A percentile compares a stretch with the other conserved stretches of the same genome.
Evolutionary conservation across 306 rosid species (phyloP).

Genomic region (Comarum palustre): DNA sequence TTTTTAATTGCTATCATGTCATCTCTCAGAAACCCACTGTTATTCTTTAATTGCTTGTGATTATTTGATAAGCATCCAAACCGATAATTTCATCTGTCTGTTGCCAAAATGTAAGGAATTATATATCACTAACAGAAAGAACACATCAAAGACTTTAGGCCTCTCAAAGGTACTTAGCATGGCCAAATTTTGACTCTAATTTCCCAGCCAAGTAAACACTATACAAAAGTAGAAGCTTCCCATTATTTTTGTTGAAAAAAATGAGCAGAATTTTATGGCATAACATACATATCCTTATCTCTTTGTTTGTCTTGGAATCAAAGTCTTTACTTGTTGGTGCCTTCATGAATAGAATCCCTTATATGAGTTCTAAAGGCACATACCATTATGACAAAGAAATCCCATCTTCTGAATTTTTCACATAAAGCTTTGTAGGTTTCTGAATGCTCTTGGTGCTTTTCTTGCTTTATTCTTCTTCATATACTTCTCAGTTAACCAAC

Average conservation of each 20-base stretch:
- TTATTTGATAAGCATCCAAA: conserved; percentile 13
- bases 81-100: background rate
- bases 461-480: conserved; percentile 58
- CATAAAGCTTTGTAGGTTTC: conserved; percentile 43
- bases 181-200: background rate
- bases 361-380: conserved; percentile 33
- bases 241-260: background rate
- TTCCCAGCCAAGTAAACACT: background rate
- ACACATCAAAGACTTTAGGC: background rate
- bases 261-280: background rate
- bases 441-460: conserved; percentile 32
- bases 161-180: background rate
- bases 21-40: conserved; percentile 14
- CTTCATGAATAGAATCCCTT: conserved; percentile 40
- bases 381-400: conserved; percentile 41
- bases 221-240: background rate
- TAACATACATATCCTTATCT: conserved; percentile 23
- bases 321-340: conserved; percentile 51
- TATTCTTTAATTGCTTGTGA: conserved; percentile 13
- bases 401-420: conserved; percentile 34
- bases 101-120: background rate
- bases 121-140: background rate
- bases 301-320: conserved; percentile 54
- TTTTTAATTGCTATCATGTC: conserved; percentile 25
- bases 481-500: conserved; percentile 30